Conservation (phyloP, 2,329 filamentous ascomycete genomes). For the Macrophomina phaseolina region DNA sequence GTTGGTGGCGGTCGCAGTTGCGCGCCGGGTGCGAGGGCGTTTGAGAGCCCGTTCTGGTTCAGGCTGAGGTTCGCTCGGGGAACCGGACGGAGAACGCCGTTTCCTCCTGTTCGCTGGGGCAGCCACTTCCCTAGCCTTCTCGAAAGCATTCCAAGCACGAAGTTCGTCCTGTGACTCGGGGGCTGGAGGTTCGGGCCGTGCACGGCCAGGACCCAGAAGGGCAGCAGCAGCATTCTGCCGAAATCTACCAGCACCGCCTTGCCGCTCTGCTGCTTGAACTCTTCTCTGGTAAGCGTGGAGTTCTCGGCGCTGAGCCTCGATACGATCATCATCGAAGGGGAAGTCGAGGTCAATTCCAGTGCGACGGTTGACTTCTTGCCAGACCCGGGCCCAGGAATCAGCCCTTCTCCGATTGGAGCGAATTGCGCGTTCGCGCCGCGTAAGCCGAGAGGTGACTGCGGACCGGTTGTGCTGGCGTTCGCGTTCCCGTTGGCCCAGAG, state of each 20-base stretch:
- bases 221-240: slow-evolving; percentile 70
- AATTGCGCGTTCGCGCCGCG: slow-evolving; percentile 25
- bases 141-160: slow-evolving; percentile 87
- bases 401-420: slow-evolving; percentile 18
- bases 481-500: slow-evolving; percentile 39
- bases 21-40: slow-evolving; percentile 78
- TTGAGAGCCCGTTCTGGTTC: slow-evolving; percentile 84
- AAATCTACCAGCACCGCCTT: slow-evolving; percentile 77
- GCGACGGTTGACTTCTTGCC: slow-evolving; percentile 86
- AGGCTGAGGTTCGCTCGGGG: slow-evolving; percentile 69
- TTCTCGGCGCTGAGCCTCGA: slow-evolving; percentile 56
- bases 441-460: slow-evolving; percentile 41
- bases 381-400: slow-evolving; percentile 73
- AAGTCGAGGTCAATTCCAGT: slow-evolving; percentile 81
- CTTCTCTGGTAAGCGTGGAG: slow-evolving; percentile 81
- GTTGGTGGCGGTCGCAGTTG: slow-evolving; percentile 56
- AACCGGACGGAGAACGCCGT: slow-evolving; percentile 77
- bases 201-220: slow-evolving; percentile 55
- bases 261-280: slow-evolving; percentile 78
- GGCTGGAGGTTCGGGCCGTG: slow-evolving; percentile 52
- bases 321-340: slow-evolving; percentile 77
- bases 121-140: slow-evolving; percentile 72
- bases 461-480: slow-evolving; percentile 37
- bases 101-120: slow-evolving; percentile 66
- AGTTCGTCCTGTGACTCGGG: slow-evolving; percentile 81